phyloP scores from a whole-genome alignment of 164 flowering plant species.

The Nelumbo lutea region DNA sequence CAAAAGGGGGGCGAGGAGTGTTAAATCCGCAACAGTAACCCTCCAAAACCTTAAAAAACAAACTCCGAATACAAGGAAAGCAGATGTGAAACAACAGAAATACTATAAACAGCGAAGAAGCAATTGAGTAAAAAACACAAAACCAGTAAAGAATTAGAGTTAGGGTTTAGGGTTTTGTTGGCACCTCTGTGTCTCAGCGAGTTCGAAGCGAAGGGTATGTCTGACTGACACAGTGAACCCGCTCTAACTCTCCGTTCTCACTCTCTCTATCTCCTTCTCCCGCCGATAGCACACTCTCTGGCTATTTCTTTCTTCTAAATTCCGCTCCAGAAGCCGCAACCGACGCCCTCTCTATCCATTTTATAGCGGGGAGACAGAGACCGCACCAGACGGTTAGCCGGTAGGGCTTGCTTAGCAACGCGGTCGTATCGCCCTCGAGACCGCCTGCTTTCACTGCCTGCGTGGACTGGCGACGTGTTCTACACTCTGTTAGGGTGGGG shows the following conservation, averaged over 20 bases:
- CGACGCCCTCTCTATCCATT: slow-evolving; percentile 4
- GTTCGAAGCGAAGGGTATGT: background rate
- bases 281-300: background rate
- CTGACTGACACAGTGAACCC: background rate
- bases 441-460: background rate
- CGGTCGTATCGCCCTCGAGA: slow-evolving; percentile 4
- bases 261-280: background rate
- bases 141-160: background rate
- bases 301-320: background rate
- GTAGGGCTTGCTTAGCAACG: background rate
- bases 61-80: background rate
- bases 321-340: background rate
- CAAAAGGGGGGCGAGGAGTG: no score
- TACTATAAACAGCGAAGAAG: background rate
- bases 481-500: background rate
- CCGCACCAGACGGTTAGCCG: slow-evolving; percentile 1
- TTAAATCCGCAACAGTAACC: background rate
- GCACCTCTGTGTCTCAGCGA: background rate
- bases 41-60: background rate
- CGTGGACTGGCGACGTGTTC: background rate
- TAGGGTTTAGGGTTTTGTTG: slow-evolving; percentile 2
- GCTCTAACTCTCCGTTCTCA: background rate
- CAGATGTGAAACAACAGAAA: background rate
- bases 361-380: background rate
- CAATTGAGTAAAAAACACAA: background rate